Evolutionary conservation across 164 flowering plant genomes (phyloP).

Genomic region (Annona cherimola): DNA sequence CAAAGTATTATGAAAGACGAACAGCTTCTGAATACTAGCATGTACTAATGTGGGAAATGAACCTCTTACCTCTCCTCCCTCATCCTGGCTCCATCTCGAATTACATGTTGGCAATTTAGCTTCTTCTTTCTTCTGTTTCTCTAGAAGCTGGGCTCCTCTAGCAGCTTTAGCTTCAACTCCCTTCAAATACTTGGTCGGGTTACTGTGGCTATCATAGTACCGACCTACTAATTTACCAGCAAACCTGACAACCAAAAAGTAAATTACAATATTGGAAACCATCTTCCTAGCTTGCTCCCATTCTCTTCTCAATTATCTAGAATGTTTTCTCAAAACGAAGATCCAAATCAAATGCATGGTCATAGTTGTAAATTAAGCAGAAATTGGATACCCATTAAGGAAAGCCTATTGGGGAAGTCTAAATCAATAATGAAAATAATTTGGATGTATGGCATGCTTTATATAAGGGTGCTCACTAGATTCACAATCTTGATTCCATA

Average conservation of each 20-base stretch:
- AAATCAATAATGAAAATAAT: no score
- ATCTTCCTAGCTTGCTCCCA: background rate
- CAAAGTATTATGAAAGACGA: background rate
- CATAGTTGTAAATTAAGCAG: no score
- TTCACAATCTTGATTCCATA: no score
- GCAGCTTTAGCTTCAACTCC: constrained; percentile 93
- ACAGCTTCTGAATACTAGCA: background rate
- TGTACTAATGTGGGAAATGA: background rate
- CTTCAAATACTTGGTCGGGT: constrained; percentile 72
- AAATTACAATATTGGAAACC: background rate
- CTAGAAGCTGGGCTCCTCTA: constrained; percentile 82
- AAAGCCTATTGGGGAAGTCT: no score
- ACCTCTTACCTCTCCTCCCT: constrained; percentile 77
- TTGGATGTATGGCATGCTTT: no score
- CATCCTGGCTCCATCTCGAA: constrained; percentile 90
- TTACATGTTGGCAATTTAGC: constrained; percentile 71
- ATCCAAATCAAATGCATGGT: no score
- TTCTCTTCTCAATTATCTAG: background rate
- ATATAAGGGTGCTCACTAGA: no score
- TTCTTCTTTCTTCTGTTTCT: constrained; percentile 85
- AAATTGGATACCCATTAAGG: no score
- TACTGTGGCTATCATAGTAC: constrained; percentile 75
- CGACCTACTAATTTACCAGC: constrained; percentile 81
- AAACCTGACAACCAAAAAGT: constrained; percentile 27
- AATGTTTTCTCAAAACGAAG: no score